Evolutionary conservation across 352 stramenopile genomes (phyloP), one percentile per base, ranked within the genome.

Genomic region (Poterioochromonas sp.): DNA sequence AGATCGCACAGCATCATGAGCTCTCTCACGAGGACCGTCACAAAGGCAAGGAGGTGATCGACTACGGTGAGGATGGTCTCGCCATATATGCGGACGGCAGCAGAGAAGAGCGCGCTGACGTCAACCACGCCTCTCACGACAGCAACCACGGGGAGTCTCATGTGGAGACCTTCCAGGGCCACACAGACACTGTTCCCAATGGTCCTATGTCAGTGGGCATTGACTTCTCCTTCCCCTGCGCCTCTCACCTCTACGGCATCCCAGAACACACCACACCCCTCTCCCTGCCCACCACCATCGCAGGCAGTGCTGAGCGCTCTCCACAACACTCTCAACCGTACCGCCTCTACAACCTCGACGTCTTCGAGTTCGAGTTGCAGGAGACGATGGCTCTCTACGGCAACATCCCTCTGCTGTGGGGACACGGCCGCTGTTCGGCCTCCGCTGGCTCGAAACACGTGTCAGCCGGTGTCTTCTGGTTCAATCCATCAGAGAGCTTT

Each of bases 301-400:
- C 60, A 15, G 3, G 58, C 18, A n/a, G 29, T 15, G 76, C 76
- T 34, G 2, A 37, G 20, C 29, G 1, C 29, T 43, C 60, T 29
- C 34, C 47, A 29, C 0, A 29, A 0, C 95, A 93, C 83, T 82
- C 86, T n/a, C 93, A 99, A 77, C 96, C 96, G 8, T 99, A 99
- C 84, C 90, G 96, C 8, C 87, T 99, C 68, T 99, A 99, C 86
- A 99, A 98, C 80, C 87, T 99, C 43, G 96, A 99, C 82, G 96
- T 99, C 29, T 99, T 99, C 82, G 96, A 99, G 86, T 99, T 98
- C 85, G 95, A 98, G 78, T 86, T 99, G 77, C 92, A 99, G 82
- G 90, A 95, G 40, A 92, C 94, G n/a, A 98, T 99, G 92, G 92
- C 95, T 54, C 85, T 99, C 43, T 99, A 99, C 85, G 95, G 95